Conservation (phyloP, 2,329 filamentous ascomycete species). For the Alternaria solani region DNA sequence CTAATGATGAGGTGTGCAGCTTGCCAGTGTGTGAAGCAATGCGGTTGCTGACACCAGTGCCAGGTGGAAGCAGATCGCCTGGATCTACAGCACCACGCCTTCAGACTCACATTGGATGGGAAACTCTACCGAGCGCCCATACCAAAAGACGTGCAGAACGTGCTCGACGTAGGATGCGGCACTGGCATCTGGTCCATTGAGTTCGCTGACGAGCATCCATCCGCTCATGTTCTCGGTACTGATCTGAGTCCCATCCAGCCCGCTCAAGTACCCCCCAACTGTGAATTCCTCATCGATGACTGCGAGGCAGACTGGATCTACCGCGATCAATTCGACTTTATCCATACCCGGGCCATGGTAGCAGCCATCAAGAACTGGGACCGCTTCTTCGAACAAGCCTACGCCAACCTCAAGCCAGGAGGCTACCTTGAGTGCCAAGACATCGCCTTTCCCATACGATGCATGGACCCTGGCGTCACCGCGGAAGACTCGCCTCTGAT, state of each 20-base stretch:
- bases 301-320: slow-evolving; percentile 64
- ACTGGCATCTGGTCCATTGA: slow-evolving; percentile 48
- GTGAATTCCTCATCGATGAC: slow-evolving; percentile 48
- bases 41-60: slow-evolving; percentile 7
- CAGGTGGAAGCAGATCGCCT: slow-evolving; percentile 41
- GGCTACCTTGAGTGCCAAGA: slow-evolving; percentile 63
- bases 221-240: slow-evolving; percentile 43
- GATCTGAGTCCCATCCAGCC: slow-evolving; percentile 49
- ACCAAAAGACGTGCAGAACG: slow-evolving; percentile 35
- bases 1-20: slow-evolving; percentile 43
- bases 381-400: slow-evolving; percentile 56
- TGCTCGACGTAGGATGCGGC: slow-evolving; percentile 45
- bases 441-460: slow-evolving; percentile 36
- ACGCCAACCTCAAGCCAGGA: slow-evolving; percentile 55
- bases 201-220: slow-evolving; percentile 45
- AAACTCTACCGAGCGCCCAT: slow-evolving; percentile 42
- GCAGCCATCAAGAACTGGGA: slow-evolving; percentile 64
- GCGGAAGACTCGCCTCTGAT: slow-evolving; percentile 33
- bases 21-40: not conserved
- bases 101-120: slow-evolving; percentile 44
- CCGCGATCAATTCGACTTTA: slow-evolving; percentile 63
- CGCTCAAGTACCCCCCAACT: slow-evolving; percentile 42
- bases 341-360: slow-evolving; percentile 63
- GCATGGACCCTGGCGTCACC: slow-evolving; percentile 35
- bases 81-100: slow-evolving; percentile 46